A percentile compares a stretch with the other conserved stretches of the same genome.
Evolutionary conservation across 352 stramenopile genomes (phyloP).

Genomic region (Globisporangium middletonii): DNA sequence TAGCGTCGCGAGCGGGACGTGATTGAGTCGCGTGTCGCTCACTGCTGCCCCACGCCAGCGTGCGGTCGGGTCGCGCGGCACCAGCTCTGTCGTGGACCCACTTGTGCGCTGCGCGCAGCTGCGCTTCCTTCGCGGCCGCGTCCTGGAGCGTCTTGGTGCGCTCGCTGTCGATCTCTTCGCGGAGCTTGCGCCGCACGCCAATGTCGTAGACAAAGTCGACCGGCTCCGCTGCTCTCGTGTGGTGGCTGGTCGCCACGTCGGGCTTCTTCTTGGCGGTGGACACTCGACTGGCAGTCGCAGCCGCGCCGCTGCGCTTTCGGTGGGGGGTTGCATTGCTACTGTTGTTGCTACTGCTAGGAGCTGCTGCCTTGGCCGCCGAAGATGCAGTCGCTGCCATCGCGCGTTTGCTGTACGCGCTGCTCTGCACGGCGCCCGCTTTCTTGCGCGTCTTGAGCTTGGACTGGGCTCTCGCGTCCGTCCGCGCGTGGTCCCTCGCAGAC

Average conservation of each 20-base stretch:
- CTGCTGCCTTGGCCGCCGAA: slow-evolving; percentile 6
- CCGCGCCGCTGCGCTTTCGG: not conserved
- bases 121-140: slow-evolving; percentile 25
- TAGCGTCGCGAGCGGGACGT: not conserved
- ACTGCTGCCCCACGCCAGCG: slow-evolving; percentile 19
- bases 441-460: slow-evolving; percentile 14
- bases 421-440: slow-evolving; percentile 7
- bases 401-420: slow-evolving; percentile 28
- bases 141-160: slow-evolving; percentile 25
- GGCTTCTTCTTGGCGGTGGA: too few relatives aligned
- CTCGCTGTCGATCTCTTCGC: slow-evolving; percentile 51
- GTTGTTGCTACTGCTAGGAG: not conserved
- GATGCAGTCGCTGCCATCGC: slow-evolving; percentile 12
- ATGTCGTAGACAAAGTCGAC: slow-evolving; percentile 79
- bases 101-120: slow-evolving; percentile 33
- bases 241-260: not conserved
- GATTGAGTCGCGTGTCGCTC: not conserved
- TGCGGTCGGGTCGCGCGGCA: slow-evolving; percentile 4
- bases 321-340: not conserved
- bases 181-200: slow-evolving; percentile 36
- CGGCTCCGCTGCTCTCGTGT: slow-evolving; percentile 7
- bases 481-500: not conserved
- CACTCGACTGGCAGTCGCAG: too few relatives aligned
- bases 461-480: slow-evolving; percentile 4
- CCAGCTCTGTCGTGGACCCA: slow-evolving; percentile 26